These are phyloP conservation scores for Croton laevigatus DNA, from an alignment of 441 rosid species.

Conservation along the genomic window DNA sequence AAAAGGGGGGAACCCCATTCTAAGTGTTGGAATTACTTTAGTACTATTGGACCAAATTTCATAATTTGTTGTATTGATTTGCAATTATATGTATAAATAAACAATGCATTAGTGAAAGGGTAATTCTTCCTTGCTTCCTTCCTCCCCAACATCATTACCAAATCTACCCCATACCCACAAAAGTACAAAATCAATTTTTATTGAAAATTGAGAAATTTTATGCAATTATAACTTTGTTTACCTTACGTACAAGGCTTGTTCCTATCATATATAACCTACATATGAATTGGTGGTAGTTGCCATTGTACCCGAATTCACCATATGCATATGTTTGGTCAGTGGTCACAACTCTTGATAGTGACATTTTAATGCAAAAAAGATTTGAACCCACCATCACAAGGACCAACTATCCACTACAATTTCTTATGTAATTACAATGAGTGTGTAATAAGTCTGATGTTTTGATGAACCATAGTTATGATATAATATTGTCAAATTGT, in stretches of 20 bases:
- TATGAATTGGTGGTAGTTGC: constrained; percentile 19
- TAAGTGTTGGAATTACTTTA: no score
- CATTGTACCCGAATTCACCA: constrained; percentile 4
- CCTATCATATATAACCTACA: constrained; percentile 1
- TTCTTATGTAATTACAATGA: no score
- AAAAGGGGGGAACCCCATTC: no score
- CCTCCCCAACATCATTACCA: background rate
- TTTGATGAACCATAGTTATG: no score
- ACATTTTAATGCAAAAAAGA: constrained; percentile 14
- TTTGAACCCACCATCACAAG: constrained; percentile 9
- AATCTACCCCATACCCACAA: background rate
- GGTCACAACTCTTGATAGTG: constrained; percentile 22
- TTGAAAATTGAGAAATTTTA: background rate
- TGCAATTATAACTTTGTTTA: constrained; percentile 5
- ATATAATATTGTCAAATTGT: no score
- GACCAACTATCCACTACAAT: background rate
- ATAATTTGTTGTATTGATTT: no score
- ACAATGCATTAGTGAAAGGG: background rate
- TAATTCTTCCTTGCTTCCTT: no score
- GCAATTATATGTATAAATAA: no score
- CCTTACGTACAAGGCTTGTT: constrained; percentile 15
- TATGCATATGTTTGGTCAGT: background rate
- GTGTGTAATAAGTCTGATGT: no score
- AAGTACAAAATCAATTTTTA: background rate
- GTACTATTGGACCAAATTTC: no score